Conservation (phyloP, 768 basidiomycete genomes). For the Lactarius quietus region DNA sequence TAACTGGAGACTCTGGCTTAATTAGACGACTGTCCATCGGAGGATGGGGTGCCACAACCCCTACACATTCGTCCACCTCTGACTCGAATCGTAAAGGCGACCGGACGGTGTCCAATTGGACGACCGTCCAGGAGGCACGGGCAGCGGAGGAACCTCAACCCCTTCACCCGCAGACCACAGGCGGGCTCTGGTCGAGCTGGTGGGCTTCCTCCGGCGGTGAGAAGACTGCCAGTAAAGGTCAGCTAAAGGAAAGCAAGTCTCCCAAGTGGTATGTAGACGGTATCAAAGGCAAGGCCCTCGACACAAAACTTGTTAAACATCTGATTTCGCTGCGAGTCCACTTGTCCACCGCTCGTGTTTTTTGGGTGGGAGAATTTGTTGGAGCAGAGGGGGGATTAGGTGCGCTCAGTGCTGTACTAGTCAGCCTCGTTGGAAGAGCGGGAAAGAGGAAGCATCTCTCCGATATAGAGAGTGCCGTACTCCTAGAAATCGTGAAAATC, state of each 20-base stretch:
- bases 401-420: constrained; percentile 54
- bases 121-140: constrained; percentile 9
- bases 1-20: constrained; percentile 66
- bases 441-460: constrained; percentile 57
- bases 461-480: constrained; percentile 63
- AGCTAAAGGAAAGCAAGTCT: constrained; percentile 42
- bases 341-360: constrained; percentile 74
- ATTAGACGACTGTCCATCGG: constrained; percentile 66
- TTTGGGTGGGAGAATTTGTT: constrained; percentile 81
- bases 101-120: constrained; percentile 34
- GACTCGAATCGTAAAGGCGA: constrained; percentile 38
- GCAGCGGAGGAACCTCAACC: constrained; percentile 27
- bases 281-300: constrained; percentile 52
- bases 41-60: constrained; percentile 49
- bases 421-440: constrained; percentile 59
- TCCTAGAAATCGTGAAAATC: constrained; percentile 76
- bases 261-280: constrained; percentile 62
- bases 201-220: constrained; percentile 68
- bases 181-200: constrained; percentile 73
- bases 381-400: constrained; percentile 60
- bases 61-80: constrained; percentile 36
- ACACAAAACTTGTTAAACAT: constrained; percentile 67
- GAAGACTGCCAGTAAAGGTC: constrained; percentile 35
- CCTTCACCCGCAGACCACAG: constrained; percentile 64
- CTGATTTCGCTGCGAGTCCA: constrained; percentile 81